Conservation (phyloP, 805 yeast genomes). For the Kazachstania psychrophila region DNA sequence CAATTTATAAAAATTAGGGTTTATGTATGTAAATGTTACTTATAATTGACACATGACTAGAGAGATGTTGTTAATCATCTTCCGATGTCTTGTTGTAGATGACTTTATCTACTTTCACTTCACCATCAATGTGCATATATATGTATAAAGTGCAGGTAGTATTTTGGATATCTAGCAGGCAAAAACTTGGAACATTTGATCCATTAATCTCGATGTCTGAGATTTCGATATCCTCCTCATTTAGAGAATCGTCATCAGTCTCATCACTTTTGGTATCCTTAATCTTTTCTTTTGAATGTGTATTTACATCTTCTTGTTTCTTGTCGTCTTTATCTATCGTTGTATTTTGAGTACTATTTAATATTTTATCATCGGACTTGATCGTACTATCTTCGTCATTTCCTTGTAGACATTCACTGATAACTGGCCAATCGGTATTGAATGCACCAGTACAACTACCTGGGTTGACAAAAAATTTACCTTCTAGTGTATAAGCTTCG, state of each 20-base stretch:
- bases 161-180: constrained; percentile 79
- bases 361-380: not conserved
- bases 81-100: constrained; percentile 43
- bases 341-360: not conserved
- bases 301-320: constrained; percentile 1
- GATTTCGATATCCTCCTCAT: constrained; percentile 16
- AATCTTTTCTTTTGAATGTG: constrained; percentile 2
- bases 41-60: not conserved
- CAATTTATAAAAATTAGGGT: no score
- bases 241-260: constrained; percentile 5
- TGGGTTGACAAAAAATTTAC: constrained; percentile 89
- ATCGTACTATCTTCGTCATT: not conserved
- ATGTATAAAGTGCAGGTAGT: constrained; percentile 71
- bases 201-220: constrained; percentile 21
- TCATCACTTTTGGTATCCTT: constrained; percentile 2
- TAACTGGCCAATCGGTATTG: constrained; percentile 49
- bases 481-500: constrained; percentile 88
- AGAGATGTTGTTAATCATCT: not conserved
- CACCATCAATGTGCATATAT: constrained; percentile 70
- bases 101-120: constrained; percentile 85
- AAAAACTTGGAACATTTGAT: constrained; percentile 69
- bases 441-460: constrained; percentile 95
- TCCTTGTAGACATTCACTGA: constrained; percentile 18
- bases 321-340: constrained; percentile 1
- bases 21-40: no score